Conservation (phyloP, 352 stramenopile species). For the Phytopythium delawarense region DNA sequence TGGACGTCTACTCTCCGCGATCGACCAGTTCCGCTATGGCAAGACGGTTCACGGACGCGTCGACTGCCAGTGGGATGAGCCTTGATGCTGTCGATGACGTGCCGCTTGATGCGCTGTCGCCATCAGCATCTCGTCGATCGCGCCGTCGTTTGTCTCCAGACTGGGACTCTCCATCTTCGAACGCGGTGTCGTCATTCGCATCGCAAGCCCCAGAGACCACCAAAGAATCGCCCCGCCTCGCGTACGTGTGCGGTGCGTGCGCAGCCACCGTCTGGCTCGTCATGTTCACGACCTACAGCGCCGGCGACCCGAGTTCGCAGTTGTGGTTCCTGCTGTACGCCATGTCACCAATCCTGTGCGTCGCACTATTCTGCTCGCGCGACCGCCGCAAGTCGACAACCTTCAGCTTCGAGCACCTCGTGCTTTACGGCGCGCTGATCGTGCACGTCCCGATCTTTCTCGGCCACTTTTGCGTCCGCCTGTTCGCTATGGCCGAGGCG, state of each 20-base stretch:
- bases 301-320: slow-evolving; percentile 15
- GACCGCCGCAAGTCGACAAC: slow-evolving; percentile 14
- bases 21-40: slow-evolving; percentile 1
- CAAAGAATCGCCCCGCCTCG: slow-evolving; percentile 17
- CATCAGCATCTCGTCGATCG: not conserved
- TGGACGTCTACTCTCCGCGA: slow-evolving; percentile 14
- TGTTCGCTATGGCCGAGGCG: slow-evolving; percentile 64
- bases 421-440: slow-evolving; percentile 71
- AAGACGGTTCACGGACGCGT: not conserved
- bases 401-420: slow-evolving; percentile 65
- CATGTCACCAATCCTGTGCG: slow-evolving; percentile 53
- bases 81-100: not conserved
- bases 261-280: slow-evolving; percentile 49
- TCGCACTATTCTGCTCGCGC: slow-evolving; percentile 50
- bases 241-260: slow-evolving; percentile 39
- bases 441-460: slow-evolving; percentile 80
- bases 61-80: not conserved
- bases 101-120: not conserved
- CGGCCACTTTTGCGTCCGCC: slow-evolving; percentile 68
- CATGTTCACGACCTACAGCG: slow-evolving; percentile 71
- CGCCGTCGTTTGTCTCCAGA: slow-evolving; percentile 2
- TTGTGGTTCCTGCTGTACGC: slow-evolving; percentile 68
- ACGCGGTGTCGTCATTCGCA: not conserved
- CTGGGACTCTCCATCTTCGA: not conserved
- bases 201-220: not conserved